phyloP scores from a whole-genome alignment of 495 filamentous ascomycete species.

The Clohesyomyces aquaticus region DNA sequence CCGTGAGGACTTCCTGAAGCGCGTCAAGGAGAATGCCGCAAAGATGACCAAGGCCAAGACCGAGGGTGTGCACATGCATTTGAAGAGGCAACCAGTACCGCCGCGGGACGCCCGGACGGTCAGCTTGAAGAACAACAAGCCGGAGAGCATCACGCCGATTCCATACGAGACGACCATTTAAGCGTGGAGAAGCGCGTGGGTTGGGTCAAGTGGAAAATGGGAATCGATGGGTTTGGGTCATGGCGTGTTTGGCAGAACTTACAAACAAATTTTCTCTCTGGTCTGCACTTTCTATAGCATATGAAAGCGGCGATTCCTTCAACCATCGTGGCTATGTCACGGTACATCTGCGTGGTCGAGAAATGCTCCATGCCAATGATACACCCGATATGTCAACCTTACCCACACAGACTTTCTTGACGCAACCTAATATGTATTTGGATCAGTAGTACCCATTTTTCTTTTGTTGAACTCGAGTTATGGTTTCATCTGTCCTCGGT shows the following conservation, averaged over 20 bases:
- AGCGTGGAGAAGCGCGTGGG: constrained; percentile 43
- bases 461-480: too few relatives aligned
- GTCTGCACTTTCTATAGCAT: constrained; percentile 36
- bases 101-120: constrained; percentile 82
- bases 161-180: constrained; percentile 99
- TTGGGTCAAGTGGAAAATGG: constrained; percentile 28
- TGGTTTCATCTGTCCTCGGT: too few relatives aligned
- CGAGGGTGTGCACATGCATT: constrained; percentile 79
- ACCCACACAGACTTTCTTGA: too few relatives aligned
- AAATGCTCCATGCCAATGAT: not conserved
- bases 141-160: constrained; percentile 89
- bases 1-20: constrained; percentile 89
- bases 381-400: not conserved
- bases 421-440: too few relatives aligned
- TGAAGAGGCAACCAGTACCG: constrained; percentile 85
- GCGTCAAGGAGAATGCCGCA: constrained; percentile 92
- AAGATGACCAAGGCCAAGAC: constrained; percentile 90
- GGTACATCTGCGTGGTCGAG: not conserved
- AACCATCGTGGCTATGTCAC: constrained; percentile 21
- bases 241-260: constrained; percentile 35
- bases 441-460: too few relatives aligned
- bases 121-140: constrained; percentile 71
- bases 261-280: constrained; percentile 24
- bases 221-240: constrained; percentile 23
- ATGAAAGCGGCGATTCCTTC: constrained; percentile 29